A percentile compares a stretch with the other conserved stretches of the same genome.
phyloP scores from a whole-genome alignment of 768 basidiomycete genomes.

The Lactifluus hygrophoroides region DNA sequence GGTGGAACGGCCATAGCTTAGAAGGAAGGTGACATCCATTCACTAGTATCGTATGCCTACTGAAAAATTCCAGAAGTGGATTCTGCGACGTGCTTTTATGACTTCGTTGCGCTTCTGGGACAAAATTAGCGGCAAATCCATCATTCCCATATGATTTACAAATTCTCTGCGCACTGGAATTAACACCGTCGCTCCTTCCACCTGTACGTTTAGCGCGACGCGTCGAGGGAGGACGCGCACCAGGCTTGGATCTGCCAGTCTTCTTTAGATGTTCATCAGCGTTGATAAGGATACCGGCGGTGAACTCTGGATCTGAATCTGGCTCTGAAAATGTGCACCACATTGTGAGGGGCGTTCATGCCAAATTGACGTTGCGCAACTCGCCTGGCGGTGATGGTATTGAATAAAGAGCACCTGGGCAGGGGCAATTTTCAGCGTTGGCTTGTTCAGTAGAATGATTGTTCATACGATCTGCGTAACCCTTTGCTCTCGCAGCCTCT shows the following conservation, averaged over 20 bases:
- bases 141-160: conserved; percentile 16
- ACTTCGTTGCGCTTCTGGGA: conserved; percentile 1
- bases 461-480: conserved; percentile 9
- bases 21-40: neutral
- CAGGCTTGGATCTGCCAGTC: conserved; percentile 21
- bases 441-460: neutral
- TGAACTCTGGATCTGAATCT: conserved; percentile 46
- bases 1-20: neutral
- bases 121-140: neutral
- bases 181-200: neutral
- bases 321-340: conserved; percentile 25
- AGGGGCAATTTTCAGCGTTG: neutral
- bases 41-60: conserved; percentile 16
- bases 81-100: conserved; percentile 18
- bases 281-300: conserved; percentile 32
- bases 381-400: conserved; percentile 32
- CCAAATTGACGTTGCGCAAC: neutral
- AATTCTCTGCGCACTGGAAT: conserved; percentile 20
- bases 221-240: neutral
- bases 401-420: conserved; percentile 20
- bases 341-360: neutral
- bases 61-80: conserved; percentile 23
- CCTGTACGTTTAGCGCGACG: conserved; percentile 2
- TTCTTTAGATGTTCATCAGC: conserved; percentile 26
- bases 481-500: neutral